A percentile compares a stretch with the other conserved stretches of the same genome.
These are phyloP conservation scores for Arthrobotrys entomopaga DNA, from an alignment of 2,329 filamentous ascomycete species.

Conservation along the genomic window DNA sequence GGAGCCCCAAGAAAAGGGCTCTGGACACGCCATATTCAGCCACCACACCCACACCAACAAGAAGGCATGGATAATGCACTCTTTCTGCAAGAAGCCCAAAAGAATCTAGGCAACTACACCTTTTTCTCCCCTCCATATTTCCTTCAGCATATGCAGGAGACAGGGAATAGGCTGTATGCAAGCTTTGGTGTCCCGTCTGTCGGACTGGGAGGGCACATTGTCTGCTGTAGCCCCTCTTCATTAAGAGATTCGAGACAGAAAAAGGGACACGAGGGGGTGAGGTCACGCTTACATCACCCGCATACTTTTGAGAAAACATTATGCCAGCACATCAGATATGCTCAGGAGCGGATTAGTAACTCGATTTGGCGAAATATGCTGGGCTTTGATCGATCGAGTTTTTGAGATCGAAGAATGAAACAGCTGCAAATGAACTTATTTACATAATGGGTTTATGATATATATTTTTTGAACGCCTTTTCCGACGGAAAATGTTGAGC, in stretches of 20 bases:
- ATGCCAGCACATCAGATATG: slow-evolving; percentile 48
- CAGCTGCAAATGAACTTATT: background rate
- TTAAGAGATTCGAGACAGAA: background rate
- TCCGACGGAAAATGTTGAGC: slow-evolving; percentile 30
- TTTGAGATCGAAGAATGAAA: background rate
- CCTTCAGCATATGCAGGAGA: slow-evolving; percentile 12
- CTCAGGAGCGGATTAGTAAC: slow-evolving; percentile 20
- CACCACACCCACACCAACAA: slow-evolving; percentile 8
- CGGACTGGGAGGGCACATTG: slow-evolving; percentile 19
- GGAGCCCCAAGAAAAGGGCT: slow-evolving; percentile 18
- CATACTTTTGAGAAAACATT: slow-evolving; percentile 26
- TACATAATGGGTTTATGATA: background rate
- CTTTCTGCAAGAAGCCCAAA: slow-evolving; percentile 30
- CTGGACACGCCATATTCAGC: slow-evolving; percentile 14
- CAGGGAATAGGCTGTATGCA: slow-evolving; percentile 40
- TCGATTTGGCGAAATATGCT: background rate
- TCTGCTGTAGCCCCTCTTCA: slow-evolving; percentile 2
- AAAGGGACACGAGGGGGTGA: slow-evolving; percentile 13
- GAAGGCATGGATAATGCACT: slow-evolving; percentile 19
- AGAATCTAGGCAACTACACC: slow-evolving; percentile 44
- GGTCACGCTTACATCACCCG: slow-evolving; percentile 52
- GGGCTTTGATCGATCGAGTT: background rate
- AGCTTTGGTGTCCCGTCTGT: slow-evolving; percentile 24
- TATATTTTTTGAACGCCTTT: slow-evolving; percentile 16
- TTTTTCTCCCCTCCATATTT: slow-evolving; percentile 14